phyloP scores from a whole-genome alignment of 2,329 filamentous ascomycete genomes.

The Arthrocladium fulminans region DNA sequence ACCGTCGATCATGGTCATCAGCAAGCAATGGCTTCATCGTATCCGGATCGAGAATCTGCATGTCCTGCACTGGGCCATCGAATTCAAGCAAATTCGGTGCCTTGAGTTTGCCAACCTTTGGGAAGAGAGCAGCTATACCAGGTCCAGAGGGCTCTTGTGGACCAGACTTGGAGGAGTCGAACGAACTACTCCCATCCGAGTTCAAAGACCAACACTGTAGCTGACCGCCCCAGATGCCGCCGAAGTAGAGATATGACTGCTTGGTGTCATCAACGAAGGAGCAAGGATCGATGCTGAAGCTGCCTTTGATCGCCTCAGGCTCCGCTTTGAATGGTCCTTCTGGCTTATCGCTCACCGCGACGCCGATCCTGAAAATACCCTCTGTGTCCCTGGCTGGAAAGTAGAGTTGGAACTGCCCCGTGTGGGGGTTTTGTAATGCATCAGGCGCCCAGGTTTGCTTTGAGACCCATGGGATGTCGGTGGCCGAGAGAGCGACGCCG shows the following conservation, averaged over 20 bases:
- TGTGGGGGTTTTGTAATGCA: conserved; percentile 47
- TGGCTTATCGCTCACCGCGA: conserved; percentile 55
- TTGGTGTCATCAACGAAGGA: conserved; percentile 63
- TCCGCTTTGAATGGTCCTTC: conserved; percentile 63
- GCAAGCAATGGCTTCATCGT: conserved; percentile 51
- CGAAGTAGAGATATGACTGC: conserved; percentile 62
- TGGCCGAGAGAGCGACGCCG: conserved; percentile 56
- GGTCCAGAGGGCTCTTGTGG: conserved; percentile 51
- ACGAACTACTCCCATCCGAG: conserved; percentile 35
- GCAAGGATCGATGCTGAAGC: conserved; percentile 69
- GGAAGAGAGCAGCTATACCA: conserved; percentile 51
- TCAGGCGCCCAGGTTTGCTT: conserved; percentile 78
- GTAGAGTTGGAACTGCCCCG: conserved; percentile 64
- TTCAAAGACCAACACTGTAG: conserved; percentile 57
- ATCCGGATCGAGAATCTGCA: conserved; percentile 56
- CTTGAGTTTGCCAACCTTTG: conserved; percentile 55
- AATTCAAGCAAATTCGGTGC: conserved; percentile 59
- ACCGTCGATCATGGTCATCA: conserved; percentile 63
- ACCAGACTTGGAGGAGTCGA: conserved; percentile 47
- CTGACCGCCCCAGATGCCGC: conserved; percentile 73
- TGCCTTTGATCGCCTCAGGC: conserved; percentile 55
- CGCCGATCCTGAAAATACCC: conserved; percentile 65
- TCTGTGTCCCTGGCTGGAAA: conserved; percentile 66
- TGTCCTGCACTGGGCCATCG: conserved; percentile 43
- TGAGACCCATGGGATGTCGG: conserved; percentile 65